Conservation (phyloP, 352 stramenopile species). For the Phytophthora tentaculata region DNA sequence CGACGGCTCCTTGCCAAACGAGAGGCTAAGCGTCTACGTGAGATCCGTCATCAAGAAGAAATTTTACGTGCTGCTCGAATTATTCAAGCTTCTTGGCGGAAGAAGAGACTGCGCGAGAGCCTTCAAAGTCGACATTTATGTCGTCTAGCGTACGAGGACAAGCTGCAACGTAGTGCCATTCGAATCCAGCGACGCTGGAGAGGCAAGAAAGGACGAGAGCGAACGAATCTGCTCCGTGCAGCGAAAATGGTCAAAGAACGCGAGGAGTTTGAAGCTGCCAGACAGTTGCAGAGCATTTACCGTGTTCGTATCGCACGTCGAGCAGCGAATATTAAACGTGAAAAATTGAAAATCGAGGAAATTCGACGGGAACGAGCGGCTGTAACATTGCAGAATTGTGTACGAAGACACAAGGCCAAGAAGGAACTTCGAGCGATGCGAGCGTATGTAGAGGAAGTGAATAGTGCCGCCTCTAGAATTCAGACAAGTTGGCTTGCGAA, state of each 20-base stretch:
- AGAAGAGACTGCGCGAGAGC: constrained; percentile 44
- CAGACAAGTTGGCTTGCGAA: constrained; percentile 62
- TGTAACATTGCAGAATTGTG: constrained; percentile 45
- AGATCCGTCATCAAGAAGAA: constrained; percentile 22
- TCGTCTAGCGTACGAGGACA: constrained; percentile 28
- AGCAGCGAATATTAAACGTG: constrained; percentile 41
- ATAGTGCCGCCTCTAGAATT: constrained; percentile 47
- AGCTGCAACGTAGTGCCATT: constrained; percentile 38
- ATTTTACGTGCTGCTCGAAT: constrained; percentile 33
- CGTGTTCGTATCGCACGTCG: constrained; percentile 53
- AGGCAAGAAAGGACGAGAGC: constrained; percentile 48
- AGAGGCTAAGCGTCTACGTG: constrained; percentile 26
- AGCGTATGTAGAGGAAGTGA: constrained; percentile 30
- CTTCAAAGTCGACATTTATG: constrained; percentile 31
- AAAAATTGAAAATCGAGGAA: constrained; percentile 39
- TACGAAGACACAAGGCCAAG: constrained; percentile 46
- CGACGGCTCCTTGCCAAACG: constrained; percentile 16
- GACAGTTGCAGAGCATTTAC: constrained; percentile 66
- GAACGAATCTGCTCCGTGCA: constrained; percentile 31
- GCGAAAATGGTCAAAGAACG: constrained; percentile 40
- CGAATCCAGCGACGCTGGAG: constrained; percentile 85
- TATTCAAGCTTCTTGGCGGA: constrained; percentile 57
- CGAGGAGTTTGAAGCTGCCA: constrained; percentile 55
- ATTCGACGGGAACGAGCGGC: constrained; percentile 52
- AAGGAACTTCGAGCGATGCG: constrained; percentile 43